These are phyloP conservation scores for Saturnispora sanitii DNA, from an alignment of 805 yeast genomes.

Conservation along the genomic window DNA sequence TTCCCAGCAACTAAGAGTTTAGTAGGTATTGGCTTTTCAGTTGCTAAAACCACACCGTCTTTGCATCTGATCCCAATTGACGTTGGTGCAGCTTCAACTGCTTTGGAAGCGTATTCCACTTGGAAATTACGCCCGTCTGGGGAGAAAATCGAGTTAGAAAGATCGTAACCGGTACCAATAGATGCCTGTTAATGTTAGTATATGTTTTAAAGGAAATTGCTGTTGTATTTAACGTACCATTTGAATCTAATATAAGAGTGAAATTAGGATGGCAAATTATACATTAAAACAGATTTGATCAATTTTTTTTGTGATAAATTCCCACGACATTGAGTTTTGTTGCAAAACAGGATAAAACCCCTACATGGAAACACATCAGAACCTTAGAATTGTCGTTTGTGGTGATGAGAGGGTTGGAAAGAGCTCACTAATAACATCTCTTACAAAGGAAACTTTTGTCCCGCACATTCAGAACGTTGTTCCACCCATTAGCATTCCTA, in stretches of 20 bases:
- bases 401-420: constrained; percentile 93
- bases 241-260: background rate
- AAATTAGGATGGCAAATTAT: background rate
- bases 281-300: too few relatives aligned
- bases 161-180: constrained; percentile 98
- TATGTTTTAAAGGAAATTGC: background rate
- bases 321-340: background rate
- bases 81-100: constrained; percentile 96
- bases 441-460: constrained; percentile 74
- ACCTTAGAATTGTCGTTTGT: constrained; percentile 76
- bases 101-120: constrained; percentile 95
- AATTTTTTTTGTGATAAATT: too few relatives aligned
- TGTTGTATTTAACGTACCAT: background rate
- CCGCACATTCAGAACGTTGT: constrained; percentile 68
- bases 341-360: too few relatives aligned
- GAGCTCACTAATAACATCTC: constrained; percentile 65
- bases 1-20: constrained; percentile 82
- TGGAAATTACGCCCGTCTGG: constrained; percentile 94
- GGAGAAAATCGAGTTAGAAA: constrained; percentile 90
- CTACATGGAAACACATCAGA: constrained; percentile 26
- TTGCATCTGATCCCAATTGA: constrained; percentile 84
- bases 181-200: constrained; percentile 42
- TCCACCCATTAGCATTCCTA: constrained; percentile 79
- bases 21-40: constrained; percentile 84
- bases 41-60: constrained; percentile 95